Base-by-base conservation (phyloP, 2,329 filamentous ascomycete species). In the Aspergillus flavus region DNA sequence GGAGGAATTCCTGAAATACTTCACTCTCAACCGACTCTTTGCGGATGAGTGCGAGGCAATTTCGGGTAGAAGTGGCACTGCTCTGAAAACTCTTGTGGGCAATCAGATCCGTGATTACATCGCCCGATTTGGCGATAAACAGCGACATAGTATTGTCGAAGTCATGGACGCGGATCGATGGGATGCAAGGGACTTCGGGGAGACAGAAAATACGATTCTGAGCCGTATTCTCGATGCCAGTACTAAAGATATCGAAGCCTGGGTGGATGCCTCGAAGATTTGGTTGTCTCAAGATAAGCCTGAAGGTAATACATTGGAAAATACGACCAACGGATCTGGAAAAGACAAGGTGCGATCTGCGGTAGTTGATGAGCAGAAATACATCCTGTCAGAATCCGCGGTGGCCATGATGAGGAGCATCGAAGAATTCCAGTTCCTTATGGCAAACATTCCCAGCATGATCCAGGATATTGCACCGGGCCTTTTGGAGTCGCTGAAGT, bases 401-500 rank as follows among this genome's bases (percentile, higher is more conserved):
- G 84, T 94, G 36, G 83, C 91, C 1, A 94, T 95, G 67, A 85
- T 99, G 60, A 86, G 88, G 61, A 93, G 92, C 57, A 89, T 97
- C 67, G 89, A 92, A 63, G 87, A 89, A 19, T 96, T 96, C 77
- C 84, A 97, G 67, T 91, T 91, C 65, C 85, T 99, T 4, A 89
- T 94, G 62, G 85, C 91, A 6, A 90, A 89, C 36, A 94, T 98
- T 62, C 94, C 95, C 1, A 94, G 91, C 64, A 94, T 97, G 87
- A 91, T 93, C 1, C 84, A 89, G 2, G 93, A 97, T 63, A 89
- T 97, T 59, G 91, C 92, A 0, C 83, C 86, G 3, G 90, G 89
- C 0, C 85, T 99, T 12, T 83, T 97, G 48, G 90, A 95, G 26
- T 96, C 96, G 73, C 84, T 98, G 16, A 92, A 95, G 68, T 85